Percentiles rank a stretch among this genome's conserved stretches.
These are phyloP conservation scores for Mycena amicta DNA, from an alignment of 768 basidiomycete genomes.

Conservation along the genomic window DNA sequence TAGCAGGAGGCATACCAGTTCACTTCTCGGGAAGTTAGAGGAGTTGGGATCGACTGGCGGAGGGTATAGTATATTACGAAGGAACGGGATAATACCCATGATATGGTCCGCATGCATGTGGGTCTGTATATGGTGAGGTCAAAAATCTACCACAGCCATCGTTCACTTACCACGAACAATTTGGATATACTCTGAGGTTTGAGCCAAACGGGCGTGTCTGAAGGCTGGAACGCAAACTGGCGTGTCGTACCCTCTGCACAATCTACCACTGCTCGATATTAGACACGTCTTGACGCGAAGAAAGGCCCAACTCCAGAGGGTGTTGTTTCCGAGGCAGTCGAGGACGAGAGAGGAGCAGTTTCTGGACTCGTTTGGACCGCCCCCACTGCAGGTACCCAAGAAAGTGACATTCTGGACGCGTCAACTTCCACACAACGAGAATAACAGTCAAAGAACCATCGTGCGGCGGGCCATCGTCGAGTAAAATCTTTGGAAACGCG, in stretches of 20 bases:
- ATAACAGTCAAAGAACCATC: neutral
- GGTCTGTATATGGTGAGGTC: neutral
- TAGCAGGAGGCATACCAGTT: constrained; percentile 17
- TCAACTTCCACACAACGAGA: constrained; percentile 27
- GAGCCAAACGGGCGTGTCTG: constrained; percentile 32
- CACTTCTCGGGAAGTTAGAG: constrained; percentile 18
- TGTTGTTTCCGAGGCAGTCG: constrained; percentile 53
- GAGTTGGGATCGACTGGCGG: constrained; percentile 31
- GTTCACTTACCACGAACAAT: constrained; percentile 76
- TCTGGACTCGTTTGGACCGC: constrained; percentile 71
- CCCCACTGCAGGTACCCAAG: constrained; percentile 76
- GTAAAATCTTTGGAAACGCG: neutral
- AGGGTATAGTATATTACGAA: constrained; percentile 60
- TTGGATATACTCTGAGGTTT: constrained; percentile 55
- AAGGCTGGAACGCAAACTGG: constrained; percentile 64
- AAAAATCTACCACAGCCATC: neutral
- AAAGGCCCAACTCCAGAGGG: constrained; percentile 66
- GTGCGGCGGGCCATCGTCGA: neutral
- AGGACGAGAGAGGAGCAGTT: constrained; percentile 77
- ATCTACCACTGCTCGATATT: constrained; percentile 64
- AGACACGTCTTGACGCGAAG: too few relatives aligned
- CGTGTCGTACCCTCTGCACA: constrained; percentile 78
- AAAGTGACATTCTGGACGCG: constrained; percentile 57
- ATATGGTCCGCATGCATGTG: constrained; percentile 62
- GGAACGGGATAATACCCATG: constrained; percentile 66